These are phyloP conservation scores for Spergularia azorica DNA, from an alignment of 179 eudicot species.

Conservation along the genomic window DNA sequence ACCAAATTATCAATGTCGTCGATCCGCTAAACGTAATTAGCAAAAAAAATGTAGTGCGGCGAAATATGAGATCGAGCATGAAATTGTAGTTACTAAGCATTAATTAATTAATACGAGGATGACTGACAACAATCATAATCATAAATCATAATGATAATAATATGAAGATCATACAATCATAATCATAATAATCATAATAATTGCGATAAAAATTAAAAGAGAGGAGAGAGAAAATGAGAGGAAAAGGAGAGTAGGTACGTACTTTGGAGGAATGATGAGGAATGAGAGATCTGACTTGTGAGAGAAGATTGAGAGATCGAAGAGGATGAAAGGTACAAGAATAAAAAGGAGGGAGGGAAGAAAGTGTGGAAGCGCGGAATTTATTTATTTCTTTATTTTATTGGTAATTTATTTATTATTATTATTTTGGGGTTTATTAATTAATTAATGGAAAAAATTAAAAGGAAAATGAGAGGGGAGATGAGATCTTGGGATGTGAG, in stretches of 20 bases:
- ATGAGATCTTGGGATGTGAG: conserved; percentile 7
- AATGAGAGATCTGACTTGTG: conserved; percentile 10
- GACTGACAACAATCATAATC: neutral
- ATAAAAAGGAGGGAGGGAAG: neutral
- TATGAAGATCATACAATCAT: neutral
- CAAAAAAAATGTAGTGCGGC: neutral
- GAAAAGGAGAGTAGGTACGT: neutral
- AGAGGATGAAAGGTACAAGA: neutral
- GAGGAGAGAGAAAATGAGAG: conserved; percentile 10
- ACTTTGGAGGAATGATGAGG: neutral
- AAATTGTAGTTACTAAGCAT: neutral
- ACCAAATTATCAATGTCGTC: no score
- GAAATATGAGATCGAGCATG: neutral
- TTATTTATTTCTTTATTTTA: neutral
- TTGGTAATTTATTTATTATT: no score
- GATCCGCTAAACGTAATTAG: no score
- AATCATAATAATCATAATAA: neutral
- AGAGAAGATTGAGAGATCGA: neutral
- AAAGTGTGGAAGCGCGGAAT: conserved; percentile 1
- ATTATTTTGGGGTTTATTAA: neutral
- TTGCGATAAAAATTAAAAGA: neutral
- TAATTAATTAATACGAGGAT: neutral
- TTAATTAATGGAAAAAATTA: no score
- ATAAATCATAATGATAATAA: no score
- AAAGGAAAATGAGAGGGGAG: neutral